These are phyloP conservation scores for Coemansia sp. DNA, from an alignment of 192 early-diverging fungal genomes.

Conservation along the genomic window DNA sequence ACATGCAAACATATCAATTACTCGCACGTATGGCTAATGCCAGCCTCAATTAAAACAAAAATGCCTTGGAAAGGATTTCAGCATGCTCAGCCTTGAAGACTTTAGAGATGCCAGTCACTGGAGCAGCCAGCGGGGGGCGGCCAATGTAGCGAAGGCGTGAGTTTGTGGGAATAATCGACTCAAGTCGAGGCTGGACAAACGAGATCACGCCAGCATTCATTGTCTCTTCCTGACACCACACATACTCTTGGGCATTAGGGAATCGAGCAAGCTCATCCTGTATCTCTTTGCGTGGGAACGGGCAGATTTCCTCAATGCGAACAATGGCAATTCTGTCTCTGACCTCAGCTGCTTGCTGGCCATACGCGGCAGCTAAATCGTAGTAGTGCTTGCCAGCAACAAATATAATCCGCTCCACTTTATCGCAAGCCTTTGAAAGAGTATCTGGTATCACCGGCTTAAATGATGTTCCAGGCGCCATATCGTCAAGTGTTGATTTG, in stretches of 20 bases:
- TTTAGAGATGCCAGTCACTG: constrained; percentile 73
- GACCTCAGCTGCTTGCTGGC: constrained; percentile 45
- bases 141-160: constrained; percentile 66
- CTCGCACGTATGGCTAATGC: too few relatives aligned
- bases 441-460: constrained; percentile 73
- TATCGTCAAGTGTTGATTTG: constrained; percentile 73
- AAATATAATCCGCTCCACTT: constrained; percentile 67
- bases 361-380: constrained; percentile 79
- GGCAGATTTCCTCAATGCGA: constrained; percentile 87
- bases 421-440: constrained; percentile 37
- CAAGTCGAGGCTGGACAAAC: constrained; percentile 83
- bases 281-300: constrained; percentile 79
- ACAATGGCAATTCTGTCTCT: constrained; percentile 73
- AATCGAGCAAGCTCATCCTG: constrained; percentile 62
- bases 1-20: too few relatives aligned
- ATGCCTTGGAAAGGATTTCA: constrained; percentile 33
- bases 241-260: constrained; percentile 61
- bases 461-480: constrained; percentile 83
- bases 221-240: constrained; percentile 90
- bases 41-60: too few relatives aligned
- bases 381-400: constrained; percentile 93
- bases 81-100: constrained; percentile 70
- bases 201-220: constrained; percentile 89
- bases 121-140: constrained; percentile 67
- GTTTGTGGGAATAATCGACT: constrained; percentile 64